These are phyloP conservation scores for Penicillium sp. DNA, from an alignment of 2,329 filamentous ascomycete species.

Conservation along the genomic window DNA sequence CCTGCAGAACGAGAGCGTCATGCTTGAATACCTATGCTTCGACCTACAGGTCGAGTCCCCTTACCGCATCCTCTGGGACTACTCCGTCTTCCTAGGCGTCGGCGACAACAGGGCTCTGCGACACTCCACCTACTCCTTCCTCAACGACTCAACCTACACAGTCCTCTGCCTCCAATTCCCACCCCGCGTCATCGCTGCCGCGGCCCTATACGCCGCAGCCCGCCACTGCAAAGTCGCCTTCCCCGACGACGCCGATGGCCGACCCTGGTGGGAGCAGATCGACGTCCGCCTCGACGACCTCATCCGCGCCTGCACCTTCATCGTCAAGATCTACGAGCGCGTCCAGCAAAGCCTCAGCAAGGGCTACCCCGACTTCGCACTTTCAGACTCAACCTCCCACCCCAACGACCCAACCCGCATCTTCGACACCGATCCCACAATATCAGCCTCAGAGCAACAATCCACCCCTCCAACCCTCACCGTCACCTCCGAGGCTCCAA, in stretches of 20 bases:
- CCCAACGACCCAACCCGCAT: constrained; percentile 26
- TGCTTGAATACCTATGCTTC: constrained; percentile 90
- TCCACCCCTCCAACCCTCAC: constrained; percentile 35
- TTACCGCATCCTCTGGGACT: constrained; percentile 78
- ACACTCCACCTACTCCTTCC: constrained; percentile 88
- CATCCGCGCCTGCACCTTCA: constrained; percentile 68
- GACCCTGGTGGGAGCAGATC: constrained; percentile 83
- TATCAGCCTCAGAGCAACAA: constrained; percentile 37
- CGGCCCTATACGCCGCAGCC: constrained; percentile 81
- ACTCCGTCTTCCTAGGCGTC: constrained; percentile 69
- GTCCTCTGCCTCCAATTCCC: constrained; percentile 78
- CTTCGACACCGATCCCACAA: constrained; percentile 30
- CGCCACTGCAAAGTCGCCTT: constrained; percentile 72
- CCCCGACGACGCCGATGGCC: constrained; percentile 67
- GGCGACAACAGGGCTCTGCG: constrained; percentile 78
- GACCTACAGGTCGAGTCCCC: constrained; percentile 88
- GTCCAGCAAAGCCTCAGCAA: constrained; percentile 45
- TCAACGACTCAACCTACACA: constrained; percentile 86
- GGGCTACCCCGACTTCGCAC: constrained; percentile 37
- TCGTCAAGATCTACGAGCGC: constrained; percentile 58
- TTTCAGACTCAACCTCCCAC: constrained; percentile 16
- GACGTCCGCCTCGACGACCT: constrained; percentile 70
- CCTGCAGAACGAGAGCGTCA: constrained; percentile 83
- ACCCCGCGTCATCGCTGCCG: constrained; percentile 77
- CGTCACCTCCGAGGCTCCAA: constrained; percentile 23